Evolutionary conservation across 1,284 basidiomycete genomes (phyloP).

Genomic region (Sanguinoderma infundibulare): DNA sequence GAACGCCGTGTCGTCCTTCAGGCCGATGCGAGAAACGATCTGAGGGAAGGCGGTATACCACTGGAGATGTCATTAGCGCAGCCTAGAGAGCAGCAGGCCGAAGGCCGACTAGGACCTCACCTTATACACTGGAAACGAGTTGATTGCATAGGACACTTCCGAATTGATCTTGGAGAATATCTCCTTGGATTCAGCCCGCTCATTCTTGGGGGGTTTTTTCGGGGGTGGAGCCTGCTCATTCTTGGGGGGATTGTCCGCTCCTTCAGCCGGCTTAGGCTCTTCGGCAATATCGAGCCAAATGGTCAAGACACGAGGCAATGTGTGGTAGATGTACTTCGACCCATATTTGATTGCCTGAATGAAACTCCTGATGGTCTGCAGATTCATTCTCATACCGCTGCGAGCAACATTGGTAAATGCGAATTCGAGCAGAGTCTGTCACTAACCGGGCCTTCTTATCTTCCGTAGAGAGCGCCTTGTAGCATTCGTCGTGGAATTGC

Average conservation of each 20-base stretch:
- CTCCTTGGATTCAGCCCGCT: conserved; percentile 39
- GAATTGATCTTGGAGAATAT: conserved; percentile 62
- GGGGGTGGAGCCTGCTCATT: too few species aligned
- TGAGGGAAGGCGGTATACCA: conserved; percentile 98
- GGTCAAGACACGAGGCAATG: conserved; percentile 91
- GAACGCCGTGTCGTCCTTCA: conserved; percentile 75
- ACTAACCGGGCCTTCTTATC: conserved; percentile 60
- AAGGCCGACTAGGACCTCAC: conserved; percentile 42
- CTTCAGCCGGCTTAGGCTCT: too few species aligned
- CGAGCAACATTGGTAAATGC: background rate
- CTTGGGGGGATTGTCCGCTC: too few species aligned
- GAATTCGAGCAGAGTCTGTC: background rate
- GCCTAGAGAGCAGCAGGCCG: background rate
- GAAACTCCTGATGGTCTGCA: conserved; percentile 73
- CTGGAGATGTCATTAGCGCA: conserved; percentile 45
- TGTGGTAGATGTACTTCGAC: conserved; percentile 97
- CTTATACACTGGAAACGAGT: conserved; percentile 76
- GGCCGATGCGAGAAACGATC: conserved; percentile 93
- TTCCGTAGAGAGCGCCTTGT: conserved; percentile 51
- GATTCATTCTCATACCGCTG: conserved; percentile 64
- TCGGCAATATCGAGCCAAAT: conserved; percentile 97
- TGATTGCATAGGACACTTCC: conserved; percentile 58
- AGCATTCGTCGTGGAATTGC: conserved; percentile 83
- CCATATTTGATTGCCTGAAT: conserved; percentile 80
- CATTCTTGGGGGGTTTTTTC: too few species aligned